phyloP scores from a whole-genome alignment of 1,284 basidiomycete genomes.

The Tilletia caries region DNA sequence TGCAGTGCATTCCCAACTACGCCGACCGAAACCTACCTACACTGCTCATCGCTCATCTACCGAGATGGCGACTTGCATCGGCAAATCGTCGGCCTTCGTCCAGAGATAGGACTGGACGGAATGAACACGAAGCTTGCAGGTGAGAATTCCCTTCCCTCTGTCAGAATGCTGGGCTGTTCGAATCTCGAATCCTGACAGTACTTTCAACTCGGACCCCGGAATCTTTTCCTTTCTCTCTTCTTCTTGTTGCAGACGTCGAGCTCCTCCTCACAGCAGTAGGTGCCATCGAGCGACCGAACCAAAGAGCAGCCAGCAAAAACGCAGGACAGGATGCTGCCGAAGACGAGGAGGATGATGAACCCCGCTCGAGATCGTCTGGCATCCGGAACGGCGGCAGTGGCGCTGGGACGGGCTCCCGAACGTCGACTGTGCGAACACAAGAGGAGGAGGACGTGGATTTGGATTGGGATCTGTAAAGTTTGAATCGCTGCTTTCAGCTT shows the following conservation, averaged over 20 bases:
- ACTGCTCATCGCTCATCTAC: constrained; percentile 82
- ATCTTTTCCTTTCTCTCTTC: neutral
- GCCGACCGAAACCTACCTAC: constrained; percentile 89
- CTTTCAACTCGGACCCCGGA: too few species aligned
- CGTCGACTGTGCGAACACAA: constrained; percentile 32
- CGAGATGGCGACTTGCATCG: constrained; percentile 81
- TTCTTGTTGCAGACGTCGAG: constrained; percentile 39
- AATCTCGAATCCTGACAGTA: too few species aligned
- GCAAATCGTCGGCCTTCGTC: constrained; percentile 69
- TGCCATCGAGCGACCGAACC: constrained; percentile 34
- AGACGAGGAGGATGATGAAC: constrained; percentile 16
- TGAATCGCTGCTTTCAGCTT: too few species aligned
- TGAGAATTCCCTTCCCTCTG: constrained; percentile 55
- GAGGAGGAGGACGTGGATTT: constrained; percentile 49
- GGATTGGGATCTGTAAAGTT: constrained; percentile 49
- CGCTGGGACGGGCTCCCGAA: constrained; percentile 20
- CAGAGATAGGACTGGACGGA: constrained; percentile 65
- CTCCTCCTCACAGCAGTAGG: constrained; percentile 46
- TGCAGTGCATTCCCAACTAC: constrained; percentile 85
- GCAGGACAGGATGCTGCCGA: too few species aligned
- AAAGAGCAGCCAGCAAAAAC: constrained; percentile 20
- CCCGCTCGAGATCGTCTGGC: constrained; percentile 13
- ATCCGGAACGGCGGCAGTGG: constrained; percentile 18
- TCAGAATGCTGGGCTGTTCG: too few species aligned
- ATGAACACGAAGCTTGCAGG: constrained; percentile 78